Conservation (phyloP, 805 yeast genomes). For the Zygotorulaspora florentina region DNA sequence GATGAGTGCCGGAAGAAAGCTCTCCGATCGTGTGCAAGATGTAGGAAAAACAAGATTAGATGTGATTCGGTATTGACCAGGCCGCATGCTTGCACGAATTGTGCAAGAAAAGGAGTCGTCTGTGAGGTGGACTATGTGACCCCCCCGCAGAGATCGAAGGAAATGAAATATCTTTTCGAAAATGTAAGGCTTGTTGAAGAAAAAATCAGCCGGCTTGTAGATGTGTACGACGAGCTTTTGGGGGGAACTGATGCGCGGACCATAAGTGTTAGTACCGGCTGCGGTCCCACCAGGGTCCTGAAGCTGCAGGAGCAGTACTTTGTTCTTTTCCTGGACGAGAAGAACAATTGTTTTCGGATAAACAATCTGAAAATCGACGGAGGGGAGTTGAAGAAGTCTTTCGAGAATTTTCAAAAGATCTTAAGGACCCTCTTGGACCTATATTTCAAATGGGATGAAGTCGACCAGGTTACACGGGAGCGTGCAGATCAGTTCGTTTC, state of each 20-base stretch:
- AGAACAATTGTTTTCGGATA: constrained; percentile 12
- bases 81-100: constrained; percentile 56
- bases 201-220: constrained; percentile 4
- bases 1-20: constrained; percentile 25
- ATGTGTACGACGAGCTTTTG: constrained; percentile 10
- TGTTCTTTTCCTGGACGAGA: constrained; percentile 9
- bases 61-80: constrained; percentile 52
- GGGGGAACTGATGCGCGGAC: constrained; percentile 1
- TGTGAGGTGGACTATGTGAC: constrained; percentile 56
- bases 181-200: constrained; percentile 26
- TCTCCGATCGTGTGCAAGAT: constrained; percentile 57
- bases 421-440: constrained; percentile 11
- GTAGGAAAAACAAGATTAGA: constrained; percentile 62
- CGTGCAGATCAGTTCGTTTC: constrained; percentile 8
- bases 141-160: constrained; percentile 46
- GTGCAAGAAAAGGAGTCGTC: constrained; percentile 46
- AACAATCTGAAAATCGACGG: constrained; percentile 16
- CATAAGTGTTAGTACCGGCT: neutral
- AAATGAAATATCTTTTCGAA: constrained; percentile 35
- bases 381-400: constrained; percentile 7
- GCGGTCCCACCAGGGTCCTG: constrained; percentile 10
- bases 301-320: constrained; percentile 12
- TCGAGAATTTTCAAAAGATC: constrained; percentile 9
- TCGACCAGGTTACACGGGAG: constrained; percentile 2
- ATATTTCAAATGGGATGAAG: constrained; percentile 15